Percentiles rank a stretch among this genome's conserved stretches.
These are phyloP conservation scores for Pichia norvegensis DNA, from an alignment of 1,139 yeast species.

Conservation along the genomic window DNA sequence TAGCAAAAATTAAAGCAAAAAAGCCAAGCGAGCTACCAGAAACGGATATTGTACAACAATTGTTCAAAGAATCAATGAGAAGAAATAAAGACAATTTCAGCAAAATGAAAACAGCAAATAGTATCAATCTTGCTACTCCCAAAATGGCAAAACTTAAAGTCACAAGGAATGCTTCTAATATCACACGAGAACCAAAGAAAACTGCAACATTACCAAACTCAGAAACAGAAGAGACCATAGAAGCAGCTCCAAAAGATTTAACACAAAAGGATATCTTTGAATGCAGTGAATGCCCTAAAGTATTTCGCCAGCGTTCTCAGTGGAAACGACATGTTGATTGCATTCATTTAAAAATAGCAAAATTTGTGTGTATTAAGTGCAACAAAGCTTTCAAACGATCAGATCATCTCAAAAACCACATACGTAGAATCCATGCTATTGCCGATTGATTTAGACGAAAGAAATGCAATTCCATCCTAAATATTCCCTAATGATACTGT, in stretches of 20 bases:
- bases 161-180: neutral
- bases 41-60: conserved; percentile 4
- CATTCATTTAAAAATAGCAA: conserved; percentile 25
- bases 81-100: conserved; percentile 4
- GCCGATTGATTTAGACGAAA: neutral
- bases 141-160: conserved; percentile 7
- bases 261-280: conserved; percentile 8
- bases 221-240: neutral
- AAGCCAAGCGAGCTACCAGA: neutral
- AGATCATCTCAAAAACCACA: conserved; percentile 26
- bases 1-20: neutral
- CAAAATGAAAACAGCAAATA: neutral
- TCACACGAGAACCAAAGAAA: neutral
- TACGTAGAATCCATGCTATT: conserved; percentile 20
- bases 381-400: conserved; percentile 24
- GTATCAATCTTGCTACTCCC: neutral
- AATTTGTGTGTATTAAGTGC: conserved; percentile 21
- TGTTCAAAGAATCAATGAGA: conserved; percentile 9
- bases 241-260: neutral
- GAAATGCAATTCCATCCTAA: neutral
- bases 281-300: conserved; percentile 19
- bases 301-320: conserved; percentile 24
- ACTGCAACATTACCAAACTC: neutral
- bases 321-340: conserved; percentile 26
- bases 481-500: too few relatives aligned